phyloP scores from a whole-genome alignment of 2,329 filamentous ascomycete genomes.

The Triangularia setosa region DNA sequence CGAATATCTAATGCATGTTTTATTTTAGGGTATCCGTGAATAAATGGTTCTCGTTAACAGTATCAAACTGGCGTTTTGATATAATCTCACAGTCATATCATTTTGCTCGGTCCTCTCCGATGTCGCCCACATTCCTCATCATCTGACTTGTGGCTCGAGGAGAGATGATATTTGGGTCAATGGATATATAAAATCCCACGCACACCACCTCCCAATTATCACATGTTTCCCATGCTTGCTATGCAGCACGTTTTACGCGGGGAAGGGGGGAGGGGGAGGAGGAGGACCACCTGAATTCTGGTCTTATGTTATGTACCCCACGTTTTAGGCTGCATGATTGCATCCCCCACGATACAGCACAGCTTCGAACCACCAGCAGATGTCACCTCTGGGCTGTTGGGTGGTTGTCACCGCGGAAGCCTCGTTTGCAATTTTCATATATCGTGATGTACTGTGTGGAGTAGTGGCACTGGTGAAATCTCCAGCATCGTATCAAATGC shows the following conservation, averaged over 20 bases:
- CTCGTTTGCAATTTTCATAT: too few species aligned
- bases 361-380: background rate
- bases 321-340: background rate
- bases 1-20: too few species aligned
- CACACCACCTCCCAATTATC: background rate
- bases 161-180: background rate
- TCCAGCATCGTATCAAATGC: too few species aligned
- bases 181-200: background rate
- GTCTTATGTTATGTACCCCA: background rate
- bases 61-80: background rate
- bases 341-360: background rate
- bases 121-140: background rate
- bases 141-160: background rate
- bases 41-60: background rate
- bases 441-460: too few species aligned
- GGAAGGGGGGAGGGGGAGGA: background rate
- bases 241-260: background rate
- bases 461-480: too few species aligned
- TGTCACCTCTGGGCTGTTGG: too few species aligned
- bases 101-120: background rate
- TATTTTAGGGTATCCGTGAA: background rate
- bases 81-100: background rate
- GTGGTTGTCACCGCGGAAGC: too few species aligned
- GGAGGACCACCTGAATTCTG: background rate
- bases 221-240: background rate